These are phyloP conservation scores for Panus rudis DNA, from an alignment of 768 basidiomycete species.

Conservation along the genomic window DNA sequence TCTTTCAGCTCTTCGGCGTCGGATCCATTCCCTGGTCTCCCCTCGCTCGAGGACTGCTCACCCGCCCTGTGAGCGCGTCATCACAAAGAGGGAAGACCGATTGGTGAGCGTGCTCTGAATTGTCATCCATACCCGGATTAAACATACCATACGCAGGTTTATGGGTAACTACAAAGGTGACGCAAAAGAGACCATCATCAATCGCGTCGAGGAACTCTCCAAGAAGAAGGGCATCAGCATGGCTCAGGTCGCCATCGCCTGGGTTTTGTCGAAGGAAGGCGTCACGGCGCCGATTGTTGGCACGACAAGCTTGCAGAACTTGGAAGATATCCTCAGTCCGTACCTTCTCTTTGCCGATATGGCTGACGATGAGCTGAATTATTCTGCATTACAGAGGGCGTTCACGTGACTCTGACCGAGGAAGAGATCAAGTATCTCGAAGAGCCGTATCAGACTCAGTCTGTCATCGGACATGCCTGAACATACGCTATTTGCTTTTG, in stretches of 20 bases:
- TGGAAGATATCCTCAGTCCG: conserved; percentile 33
- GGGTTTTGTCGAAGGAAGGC: conserved; percentile 24
- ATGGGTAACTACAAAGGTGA: conserved; percentile 7
- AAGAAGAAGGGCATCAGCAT: conserved; percentile 32
- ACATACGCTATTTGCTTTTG: too few species aligned
- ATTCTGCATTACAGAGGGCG: conserved; percentile 34
- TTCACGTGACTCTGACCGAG: conserved; percentile 41
- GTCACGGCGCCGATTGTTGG: conserved; percentile 36
- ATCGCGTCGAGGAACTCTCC: conserved; percentile 32
- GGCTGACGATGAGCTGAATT: not conserved
- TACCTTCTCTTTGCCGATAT: not conserved
- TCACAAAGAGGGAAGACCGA: conserved; percentile 17
- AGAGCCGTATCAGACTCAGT: conserved; percentile 42
- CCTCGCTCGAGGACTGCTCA: conserved; percentile 26
- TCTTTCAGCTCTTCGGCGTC: conserved; percentile 18
- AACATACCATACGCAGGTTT: too few species aligned
- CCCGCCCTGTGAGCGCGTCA: conserved; percentile 17
- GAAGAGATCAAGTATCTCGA: conserved; percentile 54
- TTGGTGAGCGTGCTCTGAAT: conserved; percentile 9
- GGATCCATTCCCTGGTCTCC: conserved; percentile 34
- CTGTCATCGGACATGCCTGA: conserved; percentile 16
- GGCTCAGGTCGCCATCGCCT: conserved; percentile 35
- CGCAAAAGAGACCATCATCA: conserved; percentile 12
- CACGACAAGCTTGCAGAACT: conserved; percentile 29
- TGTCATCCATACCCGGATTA: too few species aligned